Conservation (phyloP, 306 rosid species). For the Rosa rugosa region DNA sequence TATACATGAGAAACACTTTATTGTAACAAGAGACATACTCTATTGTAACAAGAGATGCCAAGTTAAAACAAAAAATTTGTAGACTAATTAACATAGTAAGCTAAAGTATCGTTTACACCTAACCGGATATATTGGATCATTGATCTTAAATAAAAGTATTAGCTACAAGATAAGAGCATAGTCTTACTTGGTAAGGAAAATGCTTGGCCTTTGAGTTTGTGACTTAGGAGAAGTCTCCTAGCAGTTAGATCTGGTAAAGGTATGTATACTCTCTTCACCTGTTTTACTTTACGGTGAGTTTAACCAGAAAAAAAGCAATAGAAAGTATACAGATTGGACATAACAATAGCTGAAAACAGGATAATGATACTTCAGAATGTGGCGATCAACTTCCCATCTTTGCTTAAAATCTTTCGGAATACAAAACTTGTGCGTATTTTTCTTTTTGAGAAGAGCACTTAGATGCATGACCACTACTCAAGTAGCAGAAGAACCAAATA, state of each 20-base stretch:
- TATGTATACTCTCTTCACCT: constrained; percentile 92
- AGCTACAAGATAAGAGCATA: constrained; percentile 19
- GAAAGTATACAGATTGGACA: neutral
- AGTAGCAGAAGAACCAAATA: constrained; percentile 3
- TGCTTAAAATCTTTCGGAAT: neutral
- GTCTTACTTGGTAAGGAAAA: constrained; percentile 88
- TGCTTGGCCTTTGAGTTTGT: constrained; percentile 95
- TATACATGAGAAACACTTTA: neutral
- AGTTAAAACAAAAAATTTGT: neutral
- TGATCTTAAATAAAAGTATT: neutral
- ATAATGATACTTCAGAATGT: neutral
- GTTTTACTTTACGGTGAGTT: constrained; percentile 28
- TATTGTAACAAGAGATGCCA: neutral
- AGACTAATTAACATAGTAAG: neutral
- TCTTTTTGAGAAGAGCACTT: neutral
- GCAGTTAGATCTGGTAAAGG: constrained; percentile 85
- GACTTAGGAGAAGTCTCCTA: constrained; percentile 66
- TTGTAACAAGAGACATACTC: neutral
- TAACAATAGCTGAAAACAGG: neutral
- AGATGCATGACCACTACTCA: neutral
- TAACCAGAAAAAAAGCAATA: constrained; percentile 14
- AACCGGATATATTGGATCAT: neutral
- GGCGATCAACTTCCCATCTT: neutral
- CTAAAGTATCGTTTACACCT: neutral
- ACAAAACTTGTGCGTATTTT: neutral